Evolutionary conservation across 257 asterid species (phyloP), one percentile per base, ranked within the genome.

Genomic region (Solanum arcanum): DNA sequence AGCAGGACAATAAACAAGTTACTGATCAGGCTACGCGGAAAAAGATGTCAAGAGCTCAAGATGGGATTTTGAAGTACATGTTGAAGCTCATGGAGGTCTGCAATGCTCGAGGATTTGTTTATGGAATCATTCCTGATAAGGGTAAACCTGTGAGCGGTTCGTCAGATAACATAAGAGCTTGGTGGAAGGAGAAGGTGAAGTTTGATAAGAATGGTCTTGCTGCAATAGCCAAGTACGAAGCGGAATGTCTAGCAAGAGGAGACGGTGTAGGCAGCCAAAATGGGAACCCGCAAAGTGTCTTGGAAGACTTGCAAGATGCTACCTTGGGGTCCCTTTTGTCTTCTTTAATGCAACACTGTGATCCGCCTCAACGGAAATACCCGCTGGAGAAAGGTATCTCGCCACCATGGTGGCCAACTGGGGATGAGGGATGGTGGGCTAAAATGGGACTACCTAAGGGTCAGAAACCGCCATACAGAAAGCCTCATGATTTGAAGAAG

Each of bases 401-500:
- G 2, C 98, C 96, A 0, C 95, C 96, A 16, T 94, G 98, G 98
- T 94, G 98, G 98, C 98, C 98, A 3, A 90, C 91, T 0, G 96
- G 98, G 84, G 74, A 88, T n/a, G 98, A 94, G 86, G 98, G 92
- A 46, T 94, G 95, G 98, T 94, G 96, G 98, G 20, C 46, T 10
- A 89, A 80, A 83, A 73, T 90, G 83, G 94, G 94, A 31, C 88
- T 91, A 78, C 92, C 92, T 29, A 88, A 56, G 88, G 96, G 94
- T 68, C 94, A 92, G 88, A 68, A 83, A 46, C 96, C 95, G 0
- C 94, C 93, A 0, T 94, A 94, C 59, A 93, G 90, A 87, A 94
- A 94, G 88, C 98, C 98, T 0, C 98, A 93, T 76, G 96, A 94
- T 90, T 78, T 94, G 89, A 94, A 94, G 90, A 94, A 94, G 88